Conservation (phyloP, 345 rosid species). For the Pelargonium nanum region DNA sequence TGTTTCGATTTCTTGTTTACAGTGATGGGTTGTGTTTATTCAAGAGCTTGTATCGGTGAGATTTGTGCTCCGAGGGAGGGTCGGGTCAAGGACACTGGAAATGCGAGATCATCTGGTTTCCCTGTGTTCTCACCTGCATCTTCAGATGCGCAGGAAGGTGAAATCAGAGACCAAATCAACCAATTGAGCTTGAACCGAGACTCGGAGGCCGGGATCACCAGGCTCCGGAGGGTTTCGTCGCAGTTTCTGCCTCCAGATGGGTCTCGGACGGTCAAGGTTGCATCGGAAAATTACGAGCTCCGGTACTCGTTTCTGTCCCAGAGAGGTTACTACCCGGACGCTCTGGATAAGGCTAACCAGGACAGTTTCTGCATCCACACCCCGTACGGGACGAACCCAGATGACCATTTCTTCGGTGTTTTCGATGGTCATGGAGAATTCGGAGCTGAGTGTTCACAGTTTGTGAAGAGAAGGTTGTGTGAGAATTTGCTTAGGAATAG, state of each 20-base stretch:
- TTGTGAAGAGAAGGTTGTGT: conserved; percentile 61
- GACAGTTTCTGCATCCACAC: conserved; percentile 94
- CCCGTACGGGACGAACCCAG: conserved; percentile 58
- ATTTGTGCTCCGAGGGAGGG: conserved; percentile 62
- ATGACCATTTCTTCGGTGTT: conserved; percentile 87
- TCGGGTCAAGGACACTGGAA: conserved; percentile 23
- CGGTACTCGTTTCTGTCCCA: conserved; percentile 76
- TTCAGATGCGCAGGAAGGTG: conserved; percentile 33
- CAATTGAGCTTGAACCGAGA: conserved; percentile 30
- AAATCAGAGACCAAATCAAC: conserved; percentile 40
- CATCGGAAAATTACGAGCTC: conserved; percentile 50
- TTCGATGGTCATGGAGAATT: conserved; percentile 95
- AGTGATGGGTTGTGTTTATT: conserved; percentile 91
- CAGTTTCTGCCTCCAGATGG: conserved; percentile 92
- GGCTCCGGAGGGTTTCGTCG: conserved; percentile 84
- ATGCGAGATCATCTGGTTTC: conserved; percentile 20
- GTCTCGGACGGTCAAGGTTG: conserved; percentile 53
- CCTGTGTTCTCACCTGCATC: conserved; percentile 49
- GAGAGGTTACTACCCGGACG: conserved; percentile 94
- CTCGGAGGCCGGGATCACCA: conserved; percentile 58
- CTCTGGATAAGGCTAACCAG: conserved; percentile 88
- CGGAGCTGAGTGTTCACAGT: conserved; percentile 91
- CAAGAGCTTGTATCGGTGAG: conserved; percentile 90
- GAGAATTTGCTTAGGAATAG: conserved; percentile 70
- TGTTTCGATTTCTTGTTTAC: conserved; percentile 5